Percentiles rank a stretch among this genome's conserved stretches.
Conservation (phyloP, 73 alveolate genomes). For the Paramecium caudatum region DNA sequence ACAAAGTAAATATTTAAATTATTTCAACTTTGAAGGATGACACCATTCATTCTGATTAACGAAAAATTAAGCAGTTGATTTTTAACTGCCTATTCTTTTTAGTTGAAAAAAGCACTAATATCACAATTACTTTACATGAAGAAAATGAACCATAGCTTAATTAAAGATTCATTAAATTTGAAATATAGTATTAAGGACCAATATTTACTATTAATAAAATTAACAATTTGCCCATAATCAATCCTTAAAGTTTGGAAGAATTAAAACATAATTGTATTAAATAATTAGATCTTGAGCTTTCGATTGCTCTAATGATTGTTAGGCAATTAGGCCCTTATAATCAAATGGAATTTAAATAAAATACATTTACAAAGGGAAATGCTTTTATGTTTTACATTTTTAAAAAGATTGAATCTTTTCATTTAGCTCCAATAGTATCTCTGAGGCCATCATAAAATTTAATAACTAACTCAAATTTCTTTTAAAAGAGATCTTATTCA, state of each 20-base stretch:
- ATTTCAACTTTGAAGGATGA: background rate
- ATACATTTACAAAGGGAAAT: background rate
- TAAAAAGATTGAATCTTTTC: background rate
- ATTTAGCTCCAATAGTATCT: conserved; percentile 23
- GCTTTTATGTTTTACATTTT: background rate
- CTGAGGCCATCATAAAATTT: background rate
- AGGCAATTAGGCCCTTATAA: conserved; percentile 37
- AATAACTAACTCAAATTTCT: background rate
- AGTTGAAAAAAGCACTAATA: background rate
- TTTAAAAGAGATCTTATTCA: background rate
- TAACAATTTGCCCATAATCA: conserved; percentile 1
- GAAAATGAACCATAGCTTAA: background rate
- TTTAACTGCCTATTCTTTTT: conserved; percentile 19
- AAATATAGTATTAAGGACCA: background rate
- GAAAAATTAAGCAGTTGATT: conserved; percentile 1
- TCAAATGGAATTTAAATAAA: background rate
- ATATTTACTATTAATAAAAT: background rate
- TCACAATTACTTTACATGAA: background rate
- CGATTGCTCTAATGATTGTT: conserved; percentile 2
- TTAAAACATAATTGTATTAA: background rate
- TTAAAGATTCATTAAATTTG: conserved; percentile 20
- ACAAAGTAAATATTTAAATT: background rate
- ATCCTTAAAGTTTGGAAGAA: conserved; percentile 36
- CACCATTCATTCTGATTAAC: background rate
- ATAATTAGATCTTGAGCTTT: conserved; percentile 6